Conservation (phyloP, 208 protist species). For the Wallacemonas collosoma region DNA sequence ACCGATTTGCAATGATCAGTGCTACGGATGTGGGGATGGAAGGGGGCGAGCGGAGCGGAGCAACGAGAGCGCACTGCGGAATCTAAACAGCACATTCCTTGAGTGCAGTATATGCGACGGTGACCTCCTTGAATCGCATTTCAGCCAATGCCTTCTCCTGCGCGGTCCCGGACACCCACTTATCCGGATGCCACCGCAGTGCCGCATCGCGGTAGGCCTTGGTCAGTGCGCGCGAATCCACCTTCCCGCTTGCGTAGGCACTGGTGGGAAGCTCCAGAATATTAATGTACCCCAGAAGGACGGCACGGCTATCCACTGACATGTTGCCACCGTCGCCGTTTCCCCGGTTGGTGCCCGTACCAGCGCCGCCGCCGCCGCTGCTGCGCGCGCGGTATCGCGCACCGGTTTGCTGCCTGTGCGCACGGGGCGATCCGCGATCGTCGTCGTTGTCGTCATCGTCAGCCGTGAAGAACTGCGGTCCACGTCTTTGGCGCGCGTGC, state of each 20-base stretch:
- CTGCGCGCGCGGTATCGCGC: not conserved
- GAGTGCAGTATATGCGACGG: slow-evolving; percentile 70
- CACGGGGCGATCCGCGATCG: not conserved
- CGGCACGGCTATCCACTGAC: not conserved
- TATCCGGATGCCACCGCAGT: slow-evolving; percentile 90
- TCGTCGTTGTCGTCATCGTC: slow-evolving; percentile 15
- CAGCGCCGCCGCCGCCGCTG: slow-evolving; percentile 6
- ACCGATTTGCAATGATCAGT: too few species aligned
- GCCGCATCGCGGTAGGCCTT: slow-evolving; percentile 88
- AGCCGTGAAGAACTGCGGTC: slow-evolving; percentile 7
- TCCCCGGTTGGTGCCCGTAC: not conserved
- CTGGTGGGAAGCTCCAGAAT: slow-evolving; percentile 30
- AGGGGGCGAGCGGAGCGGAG: too few species aligned
- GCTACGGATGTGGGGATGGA: too few species aligned
- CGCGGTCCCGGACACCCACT: slow-evolving; percentile 56
- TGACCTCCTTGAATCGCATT: slow-evolving; percentile 84
- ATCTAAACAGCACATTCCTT: slow-evolving; percentile 32
- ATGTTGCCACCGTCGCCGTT: not conserved
- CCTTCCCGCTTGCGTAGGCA: slow-evolving; percentile 21
- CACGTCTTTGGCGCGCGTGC: slow-evolving; percentile 1
- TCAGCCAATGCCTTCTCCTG: slow-evolving; percentile 65
- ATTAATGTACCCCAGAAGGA: slow-evolving; percentile 21
- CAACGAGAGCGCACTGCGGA: too few species aligned
- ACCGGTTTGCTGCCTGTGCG: not conserved
- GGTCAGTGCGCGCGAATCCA: slow-evolving; percentile 50